Evolutionary conservation across 2,329 filamentous ascomycete species (phyloP), one percentile per base, ranked within the genome.

Genomic region (Exophiala lecanii-corni): DNA sequence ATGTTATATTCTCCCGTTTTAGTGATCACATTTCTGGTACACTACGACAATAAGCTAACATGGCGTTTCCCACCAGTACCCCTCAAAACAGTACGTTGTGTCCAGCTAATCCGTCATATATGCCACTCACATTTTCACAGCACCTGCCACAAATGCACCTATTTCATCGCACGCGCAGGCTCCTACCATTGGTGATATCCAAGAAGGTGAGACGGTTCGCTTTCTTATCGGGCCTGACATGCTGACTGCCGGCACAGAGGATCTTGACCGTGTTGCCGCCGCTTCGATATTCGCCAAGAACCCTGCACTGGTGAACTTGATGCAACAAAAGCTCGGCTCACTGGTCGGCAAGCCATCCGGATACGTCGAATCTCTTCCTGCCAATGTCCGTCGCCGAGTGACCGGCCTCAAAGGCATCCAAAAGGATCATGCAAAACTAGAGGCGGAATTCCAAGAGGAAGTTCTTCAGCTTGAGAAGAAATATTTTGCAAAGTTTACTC

Each of bases 381-480:
- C 82, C 45, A 80, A 84, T 48, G 89, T 98, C 59, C 89, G 89
- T 67, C 87, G 86, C 65, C 89, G 92, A 63, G 91, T 98, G 55
- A 83, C 89, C 50, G 94, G 92, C 57, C 78, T 98, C 51, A 96
- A 97, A 75, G 94, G 91, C 57, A 89, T 98, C 58, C 92, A 98
- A 72, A 96, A 96, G 72, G 89, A 97, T 61, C 92, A 98, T 73
- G 87, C 91, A 50, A 96, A 97, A 74, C 83, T 98, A 59, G 94
- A 98, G 76, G 87, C 89, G 41, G 84, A 96, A 70, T 97, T 98
- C 70, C 94, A 98, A 68, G 89, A 97, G 69, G 94, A 97, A 72
- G 89, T 98, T 50, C 79, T 98, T 46, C 84, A 96, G 69, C 80
- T 98, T 19, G 92, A 98, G 78, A 98, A 98, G 81, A 96, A 96